Evolutionary conservation across 1,139 yeast genomes (phyloP).

Genomic region (Hanseniaspora gamundiae): DNA sequence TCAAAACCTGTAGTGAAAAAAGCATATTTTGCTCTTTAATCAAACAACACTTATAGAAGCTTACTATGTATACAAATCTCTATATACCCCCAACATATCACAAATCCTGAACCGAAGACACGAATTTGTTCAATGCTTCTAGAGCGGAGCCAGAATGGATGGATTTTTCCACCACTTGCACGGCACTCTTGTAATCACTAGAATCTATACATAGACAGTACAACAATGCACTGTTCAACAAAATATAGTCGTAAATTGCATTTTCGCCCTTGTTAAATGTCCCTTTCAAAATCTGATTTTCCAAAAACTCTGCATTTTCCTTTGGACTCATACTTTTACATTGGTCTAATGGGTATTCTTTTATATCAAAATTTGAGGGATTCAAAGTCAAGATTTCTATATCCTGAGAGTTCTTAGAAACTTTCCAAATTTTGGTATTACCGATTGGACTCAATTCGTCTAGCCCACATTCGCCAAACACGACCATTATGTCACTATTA

Average conservation of each 20-base stretch:
- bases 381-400: slow-evolving; percentile 29
- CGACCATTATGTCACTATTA: slow-evolving; percentile 54
- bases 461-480: slow-evolving; percentile 80
- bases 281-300: slow-evolving; percentile 41
- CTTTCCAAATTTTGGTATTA: slow-evolving; percentile 58
- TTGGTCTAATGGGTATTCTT: slow-evolving; percentile 52
- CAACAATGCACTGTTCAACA: slow-evolving; percentile 77
- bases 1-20: too few relatives aligned
- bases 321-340: slow-evolving; percentile 82
- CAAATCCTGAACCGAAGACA: slow-evolving; percentile 28
- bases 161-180: slow-evolving; percentile 54
- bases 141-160: slow-evolving; percentile 58
- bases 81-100: too few relatives aligned
- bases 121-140: slow-evolving; percentile 44
- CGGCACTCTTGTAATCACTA: slow-evolving; percentile 63
- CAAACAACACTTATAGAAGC: background rate
- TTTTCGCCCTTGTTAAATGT: slow-evolving; percentile 34
- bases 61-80: slow-evolving; percentile 5
- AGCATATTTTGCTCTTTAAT: too few relatives aligned
- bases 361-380: slow-evolving; percentile 68
- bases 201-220: slow-evolving; percentile 69
- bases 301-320: slow-evolving; percentile 61
- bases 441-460: slow-evolving; percentile 94
- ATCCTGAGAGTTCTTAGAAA: slow-evolving; percentile 37
- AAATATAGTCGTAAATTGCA: slow-evolving; percentile 76